These are phyloP conservation scores for Monilinia fructicola DNA, from an alignment of 2,329 filamentous ascomycete species.

Conservation along the genomic window DNA sequence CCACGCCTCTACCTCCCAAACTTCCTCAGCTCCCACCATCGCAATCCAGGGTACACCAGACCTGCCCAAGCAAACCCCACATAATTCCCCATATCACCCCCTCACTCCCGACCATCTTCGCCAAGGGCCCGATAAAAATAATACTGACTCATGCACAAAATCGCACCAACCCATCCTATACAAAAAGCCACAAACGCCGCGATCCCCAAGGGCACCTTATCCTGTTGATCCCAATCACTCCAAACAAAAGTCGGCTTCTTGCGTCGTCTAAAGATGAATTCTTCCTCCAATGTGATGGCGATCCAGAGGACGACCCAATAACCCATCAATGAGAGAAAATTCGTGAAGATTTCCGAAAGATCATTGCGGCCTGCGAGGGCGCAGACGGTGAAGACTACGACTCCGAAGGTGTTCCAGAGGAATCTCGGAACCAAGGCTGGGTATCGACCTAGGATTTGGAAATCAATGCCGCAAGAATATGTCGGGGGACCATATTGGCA, in stretches of 20 bases:
- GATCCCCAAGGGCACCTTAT: slow-evolving; percentile 60
- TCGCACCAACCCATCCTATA: slow-evolving; percentile 63
- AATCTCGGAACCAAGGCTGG: slow-evolving; percentile 59
- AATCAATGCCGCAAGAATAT: slow-evolving; percentile 65
- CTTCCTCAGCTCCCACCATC: slow-evolving; percentile 40
- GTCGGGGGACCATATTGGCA: slow-evolving; percentile 65
- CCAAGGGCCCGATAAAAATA: slow-evolving; percentile 66
- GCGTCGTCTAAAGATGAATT: slow-evolving; percentile 57
- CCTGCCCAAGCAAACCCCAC: slow-evolving; percentile 60
- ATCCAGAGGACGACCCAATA: slow-evolving; percentile 69
- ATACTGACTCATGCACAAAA: slow-evolving; percentile 67
- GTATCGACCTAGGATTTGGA: slow-evolving; percentile 63
- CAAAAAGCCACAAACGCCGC: slow-evolving; percentile 62
- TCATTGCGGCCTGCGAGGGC: slow-evolving; percentile 61
- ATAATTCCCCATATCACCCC: slow-evolving; percentile 39
- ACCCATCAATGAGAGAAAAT: slow-evolving; percentile 69
- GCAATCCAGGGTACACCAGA: slow-evolving; percentile 51
- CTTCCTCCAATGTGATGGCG: slow-evolving; percentile 60
- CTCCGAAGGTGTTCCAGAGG: slow-evolving; percentile 62
- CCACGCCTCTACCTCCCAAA: slow-evolving; percentile 35
- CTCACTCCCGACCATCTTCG: slow-evolving; percentile 52
- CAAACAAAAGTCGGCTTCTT: slow-evolving; percentile 53
- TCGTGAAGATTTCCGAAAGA: slow-evolving; percentile 64
- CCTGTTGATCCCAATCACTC: slow-evolving; percentile 58
- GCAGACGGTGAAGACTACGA: slow-evolving; percentile 63